Conservation (phyloP, 129 eudicot genomes). For the Gnaphalium uliginosum region DNA sequence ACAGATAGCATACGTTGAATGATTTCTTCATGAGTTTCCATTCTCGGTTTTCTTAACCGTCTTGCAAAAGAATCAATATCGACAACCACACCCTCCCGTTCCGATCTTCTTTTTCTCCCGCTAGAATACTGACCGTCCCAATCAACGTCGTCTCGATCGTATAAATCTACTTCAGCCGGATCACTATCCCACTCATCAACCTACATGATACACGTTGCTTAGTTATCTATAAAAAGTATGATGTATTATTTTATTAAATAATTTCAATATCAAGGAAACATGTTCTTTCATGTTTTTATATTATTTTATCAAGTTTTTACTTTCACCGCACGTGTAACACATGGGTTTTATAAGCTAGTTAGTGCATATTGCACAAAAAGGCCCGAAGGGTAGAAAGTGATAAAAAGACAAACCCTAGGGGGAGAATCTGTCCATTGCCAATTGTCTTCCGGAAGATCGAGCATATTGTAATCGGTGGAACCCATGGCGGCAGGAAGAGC, state of each 20-base stretch:
- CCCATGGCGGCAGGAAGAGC: slow-evolving; percentile 82
- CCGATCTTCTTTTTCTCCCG: slow-evolving; percentile 88
- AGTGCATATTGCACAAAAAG: neutral
- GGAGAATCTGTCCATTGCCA: slow-evolving; percentile 99
- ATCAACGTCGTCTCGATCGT: slow-evolving; percentile 92
- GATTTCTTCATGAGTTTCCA: slow-evolving; percentile 87
- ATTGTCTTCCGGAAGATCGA: slow-evolving; percentile 80
- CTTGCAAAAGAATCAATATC: slow-evolving; percentile 95
- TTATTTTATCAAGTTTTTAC: neutral
- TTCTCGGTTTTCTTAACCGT: slow-evolving; percentile 76
- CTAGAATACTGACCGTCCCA: slow-evolving; percentile 99
- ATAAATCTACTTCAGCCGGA: slow-evolving; percentile 97
- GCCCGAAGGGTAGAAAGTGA: neutral
- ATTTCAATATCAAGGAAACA: no score
- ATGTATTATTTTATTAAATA: no score
- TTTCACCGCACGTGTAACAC: neutral
- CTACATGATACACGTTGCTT: slow-evolving; percentile 34
- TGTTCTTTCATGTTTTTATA: neutral
- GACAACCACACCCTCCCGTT: slow-evolving; percentile 72
- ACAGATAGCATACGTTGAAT: slow-evolving; percentile 92
- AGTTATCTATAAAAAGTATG: neutral
- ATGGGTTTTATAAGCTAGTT: neutral
- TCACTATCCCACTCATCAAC: slow-evolving; percentile 99
- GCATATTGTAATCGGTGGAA: slow-evolving; percentile 62
- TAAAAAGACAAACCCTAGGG: slow-evolving; percentile 60